Percentiles rank a stretch among this genome's conserved stretches.
These are phyloP conservation scores for Ganoderma resinaceum DNA, from an alignment of 1,284 basidiomycete genomes.

Conservation along the genomic window DNA sequence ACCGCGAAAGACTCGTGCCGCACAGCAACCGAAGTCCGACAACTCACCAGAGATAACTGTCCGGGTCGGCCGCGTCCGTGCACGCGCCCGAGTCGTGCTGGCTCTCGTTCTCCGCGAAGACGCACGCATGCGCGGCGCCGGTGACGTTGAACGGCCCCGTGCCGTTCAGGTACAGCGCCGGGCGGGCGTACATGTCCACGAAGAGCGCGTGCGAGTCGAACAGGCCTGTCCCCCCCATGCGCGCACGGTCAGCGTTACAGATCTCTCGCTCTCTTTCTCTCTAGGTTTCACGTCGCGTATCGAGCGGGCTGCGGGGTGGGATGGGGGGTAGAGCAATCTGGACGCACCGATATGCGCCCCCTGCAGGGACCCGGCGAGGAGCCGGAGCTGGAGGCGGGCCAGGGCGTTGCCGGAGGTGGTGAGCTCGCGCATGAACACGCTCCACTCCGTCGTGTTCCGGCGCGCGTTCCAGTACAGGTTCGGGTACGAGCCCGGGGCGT, in stretches of 20 bases:
- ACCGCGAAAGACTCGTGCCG: too few relatives aligned
- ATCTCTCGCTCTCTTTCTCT: too few relatives aligned
- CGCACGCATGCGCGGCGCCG: conserved; percentile 52
- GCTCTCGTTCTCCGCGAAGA: conserved; percentile 48
- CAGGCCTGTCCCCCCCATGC: conserved; percentile 41
- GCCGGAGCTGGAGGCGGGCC: conserved; percentile 42
- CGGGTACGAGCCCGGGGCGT: conserved; percentile 44
- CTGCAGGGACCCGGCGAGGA: conserved; percentile 40
- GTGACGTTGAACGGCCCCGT: conserved; percentile 64
- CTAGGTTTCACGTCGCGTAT: too few relatives aligned
- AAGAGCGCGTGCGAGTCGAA: conserved; percentile 64
- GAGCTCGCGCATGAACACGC: conserved; percentile 46
- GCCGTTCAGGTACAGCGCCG: conserved; percentile 60
- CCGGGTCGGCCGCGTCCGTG: conserved; percentile 49
- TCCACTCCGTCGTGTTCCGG: conserved; percentile 50
- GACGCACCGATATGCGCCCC: conserved; percentile 47
- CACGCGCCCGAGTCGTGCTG: conserved; percentile 42
- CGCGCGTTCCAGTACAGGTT: conserved; percentile 45
- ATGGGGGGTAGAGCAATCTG: too few relatives aligned
- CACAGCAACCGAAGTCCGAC: too few relatives aligned
- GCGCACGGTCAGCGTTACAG: background rate
- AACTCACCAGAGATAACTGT: conserved; percentile 57
- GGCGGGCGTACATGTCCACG: conserved; percentile 57
- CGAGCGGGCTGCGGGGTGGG: too few relatives aligned
- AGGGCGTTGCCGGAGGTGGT: conserved; percentile 44